These are phyloP conservation scores for Cladophialophora immunda DNA, from an alignment of 2,329 filamentous ascomycete species.

Conservation along the genomic window DNA sequence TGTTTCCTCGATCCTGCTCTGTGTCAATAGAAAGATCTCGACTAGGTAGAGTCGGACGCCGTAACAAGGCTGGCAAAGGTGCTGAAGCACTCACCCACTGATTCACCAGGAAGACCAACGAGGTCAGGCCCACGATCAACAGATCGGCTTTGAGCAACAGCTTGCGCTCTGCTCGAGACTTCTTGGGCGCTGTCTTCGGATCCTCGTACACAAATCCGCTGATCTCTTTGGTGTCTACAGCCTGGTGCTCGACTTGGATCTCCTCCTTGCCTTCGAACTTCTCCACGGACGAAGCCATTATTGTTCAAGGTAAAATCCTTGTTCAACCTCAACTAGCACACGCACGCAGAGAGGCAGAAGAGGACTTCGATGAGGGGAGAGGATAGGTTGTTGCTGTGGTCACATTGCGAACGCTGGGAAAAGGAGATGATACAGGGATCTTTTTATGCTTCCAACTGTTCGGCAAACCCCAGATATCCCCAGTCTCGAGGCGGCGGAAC, in stretches of 20 bases:
- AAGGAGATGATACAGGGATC: background rate
- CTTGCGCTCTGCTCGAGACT: background rate
- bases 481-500: background rate
- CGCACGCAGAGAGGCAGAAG: background rate
- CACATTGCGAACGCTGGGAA: background rate
- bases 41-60: background rate
- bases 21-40: background rate
- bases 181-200: background rate
- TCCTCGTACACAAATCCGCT: background rate
- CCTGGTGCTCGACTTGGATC: background rate
- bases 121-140: conserved; percentile 4
- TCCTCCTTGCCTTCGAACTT: conserved; percentile 5
- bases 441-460: background rate
- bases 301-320: background rate
- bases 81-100: background rate
- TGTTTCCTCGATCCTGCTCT: conserved; percentile 17
- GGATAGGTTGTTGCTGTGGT: background rate
- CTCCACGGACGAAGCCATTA: background rate
- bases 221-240: background rate
- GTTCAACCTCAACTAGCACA: background rate
- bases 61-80: background rate
- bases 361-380: background rate
- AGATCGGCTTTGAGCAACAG: background rate
- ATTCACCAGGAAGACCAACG: background rate
- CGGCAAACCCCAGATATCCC: background rate